Evolutionary conservation across 164 flowering plant species (phyloP), one percentile per base, ranked within the genome.

Genomic region (Hamamelis virginiana): DNA sequence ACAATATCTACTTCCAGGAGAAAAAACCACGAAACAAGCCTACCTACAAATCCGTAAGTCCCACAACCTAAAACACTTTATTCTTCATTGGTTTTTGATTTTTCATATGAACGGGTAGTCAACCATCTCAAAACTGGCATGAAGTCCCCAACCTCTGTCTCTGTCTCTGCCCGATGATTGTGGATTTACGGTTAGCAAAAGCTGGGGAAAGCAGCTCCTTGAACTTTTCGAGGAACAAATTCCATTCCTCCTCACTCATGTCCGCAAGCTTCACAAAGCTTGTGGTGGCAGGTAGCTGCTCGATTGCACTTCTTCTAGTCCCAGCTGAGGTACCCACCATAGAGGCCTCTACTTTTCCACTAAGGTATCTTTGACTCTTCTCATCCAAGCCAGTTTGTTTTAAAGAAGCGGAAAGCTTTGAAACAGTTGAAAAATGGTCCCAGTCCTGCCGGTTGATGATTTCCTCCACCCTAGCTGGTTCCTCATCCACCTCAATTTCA

Each of bases 91-190:
- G 6, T 27, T 12, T 26, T 25, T 53, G 8, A 27, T 13, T 27
- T 25, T 27, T 14, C 2, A 23, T 16, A 23, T 58, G 41, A 33
- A 33, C 41, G 6, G 11, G n/a, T 5, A 12, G 14, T 15, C n/a
- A 23, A 47, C 74, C 33, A 28, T 56, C 67, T 77, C 78, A 78
- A 69, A 78, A 74, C 74, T 58, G 72, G 78, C 78, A 78, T 11
- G 81, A 78, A 53, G 76, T 72, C 19, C 81, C 81, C 0, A 78
- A 69, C 70, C 76, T 74, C 73, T 74, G 80, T 21, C 64, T 71
- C 44, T 59, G 52, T 23, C 64, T 75, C 72, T 74, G 71, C 18
- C 75, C n/a, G 10, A 61, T 22, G 12, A 67, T 69, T 18, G 48
- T 60, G 11, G 68, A 52, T 51, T 60, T 64, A 9, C 78, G 70